A percentile compares a stretch with the other conserved stretches of the same genome.
Evolutionary conservation across 2,329 filamentous ascomycete genomes (phyloP).

Genomic region (Rosellinia necatrix): DNA sequence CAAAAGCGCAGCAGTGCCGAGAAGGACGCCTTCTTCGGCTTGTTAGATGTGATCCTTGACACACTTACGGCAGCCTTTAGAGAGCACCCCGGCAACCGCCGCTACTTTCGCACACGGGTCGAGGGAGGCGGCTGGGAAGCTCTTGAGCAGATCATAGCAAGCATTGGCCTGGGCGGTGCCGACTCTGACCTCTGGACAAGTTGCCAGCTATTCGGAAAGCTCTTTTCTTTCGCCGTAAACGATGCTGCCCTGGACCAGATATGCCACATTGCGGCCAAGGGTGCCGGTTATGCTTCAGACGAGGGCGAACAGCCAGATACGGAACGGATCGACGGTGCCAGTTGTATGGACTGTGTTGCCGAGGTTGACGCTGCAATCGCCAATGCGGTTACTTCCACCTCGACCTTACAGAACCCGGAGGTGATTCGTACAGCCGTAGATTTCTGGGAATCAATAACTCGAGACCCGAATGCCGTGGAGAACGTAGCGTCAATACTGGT

Average conservation of each 20-base stretch:
- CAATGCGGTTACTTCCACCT: slow-evolving; percentile 55
- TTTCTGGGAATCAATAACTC: slow-evolving; percentile 67
- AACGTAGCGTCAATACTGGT: slow-evolving; percentile 66
- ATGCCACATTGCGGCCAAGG: slow-evolving; percentile 50
- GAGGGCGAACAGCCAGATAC: slow-evolving; percentile 30
- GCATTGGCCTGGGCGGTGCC: slow-evolving; percentile 66
- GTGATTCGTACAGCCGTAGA: slow-evolving; percentile 66
- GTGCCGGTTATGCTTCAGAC: slow-evolving; percentile 16
- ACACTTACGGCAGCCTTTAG: slow-evolving; percentile 77
- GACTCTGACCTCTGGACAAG: slow-evolving; percentile 71
- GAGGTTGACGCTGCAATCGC: slow-evolving; percentile 46
- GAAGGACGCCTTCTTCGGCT: slow-evolving; percentile 67
- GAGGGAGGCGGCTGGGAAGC: slow-evolving; percentile 79
- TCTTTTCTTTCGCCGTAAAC: slow-evolving; percentile 80
- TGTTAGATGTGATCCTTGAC: slow-evolving; percentile 73
- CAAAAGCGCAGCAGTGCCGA: slow-evolving; percentile 64
- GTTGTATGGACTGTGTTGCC: slow-evolving; percentile 35
- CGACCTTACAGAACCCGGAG: slow-evolving; percentile 63
- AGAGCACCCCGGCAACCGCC: slow-evolving; percentile 81
- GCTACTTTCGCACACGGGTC: slow-evolving; percentile 80
- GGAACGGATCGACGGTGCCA: slow-evolving; percentile 29
- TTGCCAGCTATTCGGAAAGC: slow-evolving; percentile 78
- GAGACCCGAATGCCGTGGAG: slow-evolving; percentile 48
- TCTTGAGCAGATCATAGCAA: slow-evolving; percentile 73
- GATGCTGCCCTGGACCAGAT: slow-evolving; percentile 74